Percentiles rank a stretch among this genome's conserved stretches.
phyloP scores from a whole-genome alignment of 2,329 filamentous ascomycete species.

The Diplodia intermedia region DNA sequence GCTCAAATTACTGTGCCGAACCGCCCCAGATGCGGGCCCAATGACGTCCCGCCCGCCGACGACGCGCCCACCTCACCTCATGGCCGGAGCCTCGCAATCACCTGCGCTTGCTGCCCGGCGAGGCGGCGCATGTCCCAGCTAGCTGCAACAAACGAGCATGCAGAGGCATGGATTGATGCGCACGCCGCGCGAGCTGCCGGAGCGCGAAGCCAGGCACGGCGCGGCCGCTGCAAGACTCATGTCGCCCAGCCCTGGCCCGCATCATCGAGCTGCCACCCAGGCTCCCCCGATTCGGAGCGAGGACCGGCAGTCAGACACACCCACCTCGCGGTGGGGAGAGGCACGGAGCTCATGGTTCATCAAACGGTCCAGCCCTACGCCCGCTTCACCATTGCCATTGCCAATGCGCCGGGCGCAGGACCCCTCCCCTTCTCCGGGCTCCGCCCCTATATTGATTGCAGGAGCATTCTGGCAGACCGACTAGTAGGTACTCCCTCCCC shows the following conservation, averaged over 20 bases:
- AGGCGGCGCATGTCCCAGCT: too few relatives aligned
- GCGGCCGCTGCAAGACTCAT: background rate
- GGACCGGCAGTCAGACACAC: background rate
- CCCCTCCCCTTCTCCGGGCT: background rate
- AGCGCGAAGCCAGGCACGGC: background rate
- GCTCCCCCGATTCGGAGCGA: background rate
- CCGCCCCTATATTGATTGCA: constrained; percentile 23
- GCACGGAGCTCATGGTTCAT: background rate
- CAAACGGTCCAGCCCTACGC: constrained; percentile 26
- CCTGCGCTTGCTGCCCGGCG: background rate
- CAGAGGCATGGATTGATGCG: background rate
- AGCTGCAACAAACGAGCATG: too few relatives aligned
- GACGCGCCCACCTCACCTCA: constrained; percentile 5
- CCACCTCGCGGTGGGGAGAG: background rate
- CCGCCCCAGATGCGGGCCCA: constrained; percentile 10
- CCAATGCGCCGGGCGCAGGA: background rate
- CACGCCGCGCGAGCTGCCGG: constrained; percentile 11
- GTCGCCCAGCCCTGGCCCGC: background rate
- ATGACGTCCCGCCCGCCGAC: constrained; percentile 21
- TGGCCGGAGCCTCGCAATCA: background rate
- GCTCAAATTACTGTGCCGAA: constrained; percentile 28
- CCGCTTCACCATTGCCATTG: constrained; percentile 6
- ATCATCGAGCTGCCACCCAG: constrained; percentile 2
- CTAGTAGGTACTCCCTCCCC: background rate
- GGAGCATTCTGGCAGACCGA: constrained; percentile 5